These are phyloP conservation scores for Beauveria sp. DNA, from an alignment of 2,329 filamentous ascomycete genomes.

Conservation along the genomic window DNA sequence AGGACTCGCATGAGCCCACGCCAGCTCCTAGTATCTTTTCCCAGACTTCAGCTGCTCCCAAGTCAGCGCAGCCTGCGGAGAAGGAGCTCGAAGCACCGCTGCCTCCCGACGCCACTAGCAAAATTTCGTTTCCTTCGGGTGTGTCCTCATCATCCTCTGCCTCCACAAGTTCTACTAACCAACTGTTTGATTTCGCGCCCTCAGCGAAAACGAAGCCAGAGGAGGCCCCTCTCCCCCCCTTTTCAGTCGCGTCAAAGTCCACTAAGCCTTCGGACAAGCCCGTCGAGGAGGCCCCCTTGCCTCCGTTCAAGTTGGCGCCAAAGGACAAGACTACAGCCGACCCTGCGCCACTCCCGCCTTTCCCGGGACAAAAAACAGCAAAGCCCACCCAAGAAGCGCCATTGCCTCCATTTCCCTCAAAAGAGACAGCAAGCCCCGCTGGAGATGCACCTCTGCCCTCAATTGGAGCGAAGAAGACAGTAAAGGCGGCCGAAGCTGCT, in stretches of 20 bases:
- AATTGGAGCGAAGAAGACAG: conserved; percentile 24
- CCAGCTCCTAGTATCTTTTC: conserved; percentile 17
- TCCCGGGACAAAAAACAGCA: conserved; percentile 21
- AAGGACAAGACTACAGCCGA: conserved; percentile 14
- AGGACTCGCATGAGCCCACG: conserved; percentile 19
- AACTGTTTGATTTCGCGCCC: conserved; percentile 22
- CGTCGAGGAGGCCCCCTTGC: conserved; percentile 10
- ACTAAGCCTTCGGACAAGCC: conserved; percentile 16
- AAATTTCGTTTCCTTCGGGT: conserved; percentile 35
- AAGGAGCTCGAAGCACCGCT: conserved; percentile 29
- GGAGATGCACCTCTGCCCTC: conserved; percentile 24
- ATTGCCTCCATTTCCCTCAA: background rate
- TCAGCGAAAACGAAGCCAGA: conserved; percentile 17
- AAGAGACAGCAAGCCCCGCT: background rate
- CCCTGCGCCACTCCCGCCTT: conserved; percentile 24
- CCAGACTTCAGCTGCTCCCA: conserved; percentile 22
- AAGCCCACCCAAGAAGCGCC: conserved; percentile 18
- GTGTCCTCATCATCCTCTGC: conserved; percentile 40
- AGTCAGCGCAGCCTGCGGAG: conserved; percentile 27
- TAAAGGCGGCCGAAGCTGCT: conserved; percentile 16
- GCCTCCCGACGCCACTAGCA: conserved; percentile 44
- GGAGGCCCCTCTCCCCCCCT: conserved; percentile 13
- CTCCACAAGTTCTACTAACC: conserved; percentile 23
- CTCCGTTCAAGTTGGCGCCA: conserved; percentile 17
- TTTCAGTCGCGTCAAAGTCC: background rate